Evolutionary conservation across 768 basidiomycete genomes (phyloP).

Genomic region (Tephrocybe sp.): DNA sequence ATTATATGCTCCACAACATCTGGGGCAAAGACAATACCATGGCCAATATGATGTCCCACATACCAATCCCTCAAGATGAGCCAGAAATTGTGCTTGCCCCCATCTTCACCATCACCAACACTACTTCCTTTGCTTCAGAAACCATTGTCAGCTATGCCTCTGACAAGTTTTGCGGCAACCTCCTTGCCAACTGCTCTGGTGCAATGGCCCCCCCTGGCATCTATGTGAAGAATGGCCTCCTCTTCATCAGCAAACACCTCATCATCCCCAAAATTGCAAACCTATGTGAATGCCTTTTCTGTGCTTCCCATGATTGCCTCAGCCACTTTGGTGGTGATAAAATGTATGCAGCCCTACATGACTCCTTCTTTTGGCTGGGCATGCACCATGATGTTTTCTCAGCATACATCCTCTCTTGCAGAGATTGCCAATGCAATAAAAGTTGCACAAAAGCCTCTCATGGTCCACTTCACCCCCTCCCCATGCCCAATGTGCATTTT

Average conservation of each 20-base stretch:
- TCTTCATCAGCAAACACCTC: conserved; percentile 25
- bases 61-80: no score
- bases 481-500: conserved; percentile 24
- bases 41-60: no score
- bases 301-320: conserved; percentile 21
- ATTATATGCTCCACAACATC: no score
- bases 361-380: conserved; percentile 31
- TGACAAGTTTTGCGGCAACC: no score
- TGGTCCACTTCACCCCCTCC: conserved; percentile 27
- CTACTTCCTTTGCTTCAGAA: no score
- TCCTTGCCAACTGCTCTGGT: no score
- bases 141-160: no score
- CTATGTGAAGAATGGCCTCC: no score
- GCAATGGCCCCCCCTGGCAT: no score
- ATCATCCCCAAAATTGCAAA: conserved; percentile 7
- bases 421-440: conserved; percentile 28
- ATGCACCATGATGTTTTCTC: conserved; percentile 24
- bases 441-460: conserved; percentile 13
- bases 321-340: conserved; percentile 34
- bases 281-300: conserved; percentile 32
- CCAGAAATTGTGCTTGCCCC: no score
- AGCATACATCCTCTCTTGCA: conserved; percentile 11
- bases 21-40: no score
- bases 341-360: conserved; percentile 21
- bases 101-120: no score